phyloP scores from a whole-genome alignment of 257 asterid genomes.

The Perilla frutescens region DNA sequence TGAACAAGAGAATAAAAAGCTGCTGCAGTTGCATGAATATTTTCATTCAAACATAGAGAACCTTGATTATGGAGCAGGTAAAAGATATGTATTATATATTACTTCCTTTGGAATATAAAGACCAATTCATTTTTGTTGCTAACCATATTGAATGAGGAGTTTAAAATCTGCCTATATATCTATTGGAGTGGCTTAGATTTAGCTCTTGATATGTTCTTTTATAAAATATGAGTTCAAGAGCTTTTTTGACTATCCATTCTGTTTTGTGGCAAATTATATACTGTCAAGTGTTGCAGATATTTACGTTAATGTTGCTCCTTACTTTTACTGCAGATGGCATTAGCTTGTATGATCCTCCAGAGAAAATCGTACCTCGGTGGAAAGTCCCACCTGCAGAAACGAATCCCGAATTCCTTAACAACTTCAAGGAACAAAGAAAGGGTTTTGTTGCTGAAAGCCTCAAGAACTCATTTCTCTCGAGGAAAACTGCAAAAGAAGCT shows the following conservation, averaged over 20 bases:
- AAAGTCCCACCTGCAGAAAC: conserved; percentile 77
- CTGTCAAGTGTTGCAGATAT: background rate
- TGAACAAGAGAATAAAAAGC: conserved; percentile 73
- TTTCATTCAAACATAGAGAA: conserved; percentile 91
- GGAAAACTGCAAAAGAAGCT: conserved; percentile 37
- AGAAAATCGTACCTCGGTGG: conserved; percentile 93
- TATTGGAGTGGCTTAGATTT: background rate
- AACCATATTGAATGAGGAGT: conserved; percentile 1
- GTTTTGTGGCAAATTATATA: background rate
- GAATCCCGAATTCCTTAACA: conserved; percentile 66
- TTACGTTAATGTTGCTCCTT: conserved; percentile 31
- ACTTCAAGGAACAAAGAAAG: conserved; percentile 52
- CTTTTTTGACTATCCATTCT: background rate
- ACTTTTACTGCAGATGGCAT: conserved; percentile 70
- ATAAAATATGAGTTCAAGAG: background rate
- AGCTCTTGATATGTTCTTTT: background rate
- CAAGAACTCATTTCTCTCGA: conserved; percentile 44
- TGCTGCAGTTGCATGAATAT: conserved; percentile 78
- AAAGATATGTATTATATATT: conserved; percentile 26
- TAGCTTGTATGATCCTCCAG: conserved; percentile 84
- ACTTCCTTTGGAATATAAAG: conserved; percentile 11
- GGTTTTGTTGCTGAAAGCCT: conserved; percentile 47
- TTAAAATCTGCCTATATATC: conserved; percentile 4
- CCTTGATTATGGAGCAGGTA: conserved; percentile 98
- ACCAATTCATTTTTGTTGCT: conserved; percentile 16